phyloP scores from a whole-genome alignment of 202 grass and related monocot genomes.

The Saccharum hybrid region DNA sequence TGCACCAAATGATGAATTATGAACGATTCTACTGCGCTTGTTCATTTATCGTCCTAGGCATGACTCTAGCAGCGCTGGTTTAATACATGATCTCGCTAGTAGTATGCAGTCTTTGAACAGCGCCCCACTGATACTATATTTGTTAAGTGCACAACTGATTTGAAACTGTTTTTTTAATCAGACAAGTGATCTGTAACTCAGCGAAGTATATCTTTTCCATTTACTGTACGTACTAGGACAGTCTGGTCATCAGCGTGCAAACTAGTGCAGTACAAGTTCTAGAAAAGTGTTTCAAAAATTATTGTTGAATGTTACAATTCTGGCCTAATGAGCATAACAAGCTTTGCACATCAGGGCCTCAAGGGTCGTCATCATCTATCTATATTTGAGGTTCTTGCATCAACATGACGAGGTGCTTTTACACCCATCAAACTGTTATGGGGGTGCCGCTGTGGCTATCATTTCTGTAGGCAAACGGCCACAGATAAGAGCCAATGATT shows the following conservation, averaged over 20 bases:
- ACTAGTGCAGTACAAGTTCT: background rate
- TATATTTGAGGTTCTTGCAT: background rate
- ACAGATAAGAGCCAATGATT: constrained; percentile 11
- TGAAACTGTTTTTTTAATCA: background rate
- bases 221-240: background rate
- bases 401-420: background rate
- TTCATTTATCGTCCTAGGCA: background rate
- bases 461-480: constrained; percentile 24
- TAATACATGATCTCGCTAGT: background rate
- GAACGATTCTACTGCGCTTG: background rate
- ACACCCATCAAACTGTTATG: constrained; percentile 9
- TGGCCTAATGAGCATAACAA: constrained; percentile 30
- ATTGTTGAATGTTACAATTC: constrained; percentile 5
- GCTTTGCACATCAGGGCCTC: constrained; percentile 34
- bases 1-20: background rate
- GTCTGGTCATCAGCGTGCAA: background rate
- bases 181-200: background rate
- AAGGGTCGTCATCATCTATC: constrained; percentile 26
- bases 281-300: background rate
- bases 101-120: background rate
- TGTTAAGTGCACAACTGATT: background rate
- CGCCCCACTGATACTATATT: background rate
- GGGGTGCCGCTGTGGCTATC: background rate
- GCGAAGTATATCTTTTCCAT: background rate
- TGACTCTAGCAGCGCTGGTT: background rate